Evolutionary conservation across 2,329 filamentous ascomycete species (phyloP).

Genomic region (Harringtonia lauricola): DNA sequence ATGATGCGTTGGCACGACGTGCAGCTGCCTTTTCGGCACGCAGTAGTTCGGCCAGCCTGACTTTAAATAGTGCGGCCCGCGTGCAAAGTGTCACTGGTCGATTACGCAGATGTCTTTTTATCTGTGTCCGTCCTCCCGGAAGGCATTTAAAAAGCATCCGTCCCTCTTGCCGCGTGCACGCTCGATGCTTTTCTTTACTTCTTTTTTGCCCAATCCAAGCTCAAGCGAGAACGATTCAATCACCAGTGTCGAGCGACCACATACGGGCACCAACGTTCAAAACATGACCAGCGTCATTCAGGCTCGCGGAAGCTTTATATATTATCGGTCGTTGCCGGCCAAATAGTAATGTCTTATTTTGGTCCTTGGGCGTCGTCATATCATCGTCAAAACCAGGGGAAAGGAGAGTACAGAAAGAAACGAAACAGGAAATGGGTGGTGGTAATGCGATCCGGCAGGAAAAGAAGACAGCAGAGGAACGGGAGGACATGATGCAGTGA

Average conservation of each 20-base stretch:
- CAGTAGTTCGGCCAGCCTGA: not conserved
- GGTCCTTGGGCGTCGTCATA: constrained; percentile 8
- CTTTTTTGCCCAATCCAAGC: too few species aligned
- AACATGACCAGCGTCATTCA: not conserved
- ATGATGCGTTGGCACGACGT: constrained; percentile 4
- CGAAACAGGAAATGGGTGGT: not conserved
- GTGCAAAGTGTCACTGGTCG: constrained; percentile 1
- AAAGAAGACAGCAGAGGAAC: not conserved
- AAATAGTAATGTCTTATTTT: constrained; percentile 12
- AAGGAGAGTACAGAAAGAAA: not conserved
- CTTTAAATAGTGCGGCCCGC: not conserved
- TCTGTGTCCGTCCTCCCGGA: too few species aligned
- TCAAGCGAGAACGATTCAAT: not conserved
- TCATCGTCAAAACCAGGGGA: constrained; percentile 8
- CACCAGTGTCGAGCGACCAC: too few species aligned
- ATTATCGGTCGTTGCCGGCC: constrained; percentile 16
- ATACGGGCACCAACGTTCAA: too few species aligned
- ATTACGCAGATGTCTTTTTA: not conserved
- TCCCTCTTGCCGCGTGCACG: not conserved
- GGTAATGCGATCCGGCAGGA: too few species aligned
- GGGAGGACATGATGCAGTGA: not conserved
- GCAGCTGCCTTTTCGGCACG: not conserved
- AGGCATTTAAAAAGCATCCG: too few species aligned
- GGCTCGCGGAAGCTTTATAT: constrained; percentile 4
- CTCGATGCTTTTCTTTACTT: too few species aligned